Evolutionary conservation across 208 protist species (phyloP), one percentile per base, ranked within the genome.

Genomic region (Angomonas deanei): DNA sequence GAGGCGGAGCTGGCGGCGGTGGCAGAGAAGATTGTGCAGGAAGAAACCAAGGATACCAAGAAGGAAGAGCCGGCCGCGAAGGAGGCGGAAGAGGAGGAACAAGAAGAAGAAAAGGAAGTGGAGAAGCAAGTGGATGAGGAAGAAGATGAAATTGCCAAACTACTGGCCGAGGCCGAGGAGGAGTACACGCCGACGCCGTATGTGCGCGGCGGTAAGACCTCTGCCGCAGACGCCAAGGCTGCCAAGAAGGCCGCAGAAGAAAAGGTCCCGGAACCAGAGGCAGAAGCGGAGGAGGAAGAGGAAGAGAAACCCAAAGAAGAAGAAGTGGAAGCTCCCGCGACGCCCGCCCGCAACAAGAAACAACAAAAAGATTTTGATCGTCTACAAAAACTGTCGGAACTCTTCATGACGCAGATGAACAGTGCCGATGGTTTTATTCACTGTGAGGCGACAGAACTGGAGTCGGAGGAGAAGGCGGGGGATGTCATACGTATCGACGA

Each of bases 361-460:
- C 53, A 5, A 15, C 46, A 67, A 8, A 49, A 56, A 48, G 34
- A 65, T 39, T 63, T 64, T 19, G 70, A 80, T 27, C 72, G 69
- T 28, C 71, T 93, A 17, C 49, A 39, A 8, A 74, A 82, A 17
- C 68, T 93, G 0, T 78, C 83, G 1, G 80, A 88, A 57, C 64
- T 93, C 3, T 91, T 93, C 83, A 57, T 93, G 54, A 79, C 60
- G 55, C 87, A 93, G 73, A 88, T 91, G 62, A 91, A 85, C 68
- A 91, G 79, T 53, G 84, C 87, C 0, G 87, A 93, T 61, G 87
- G 87, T 0, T 93, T 84, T 61, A 70, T 93, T 6, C 87, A 90
- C 64, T 58, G 54, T n/a, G 57, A 72, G 1, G 61, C 76, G 60
- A 62, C 63, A 0, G 76, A 87, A 64, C 66, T 78, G 30, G 64